These are phyloP conservation scores for Chytriomyces sp. DNA, from an alignment of 192 early-diverging fungal species.

Conservation along the genomic window DNA sequence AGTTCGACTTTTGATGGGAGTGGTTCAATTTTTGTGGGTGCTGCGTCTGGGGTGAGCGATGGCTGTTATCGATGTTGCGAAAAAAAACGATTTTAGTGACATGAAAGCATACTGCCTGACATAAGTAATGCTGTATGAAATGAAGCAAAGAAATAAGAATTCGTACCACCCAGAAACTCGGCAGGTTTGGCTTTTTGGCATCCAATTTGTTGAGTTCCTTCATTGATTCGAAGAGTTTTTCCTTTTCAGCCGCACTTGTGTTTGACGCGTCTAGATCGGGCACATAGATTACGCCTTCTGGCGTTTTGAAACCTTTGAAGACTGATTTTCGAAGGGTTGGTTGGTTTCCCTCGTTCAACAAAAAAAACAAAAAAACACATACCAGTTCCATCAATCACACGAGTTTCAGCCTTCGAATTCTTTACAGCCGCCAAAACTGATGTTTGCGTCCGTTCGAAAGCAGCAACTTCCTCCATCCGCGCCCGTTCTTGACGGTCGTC, in stretches of 20 bases:
- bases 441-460: conserved; percentile 72
- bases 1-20: conserved; percentile 60
- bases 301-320: conserved; percentile 42
- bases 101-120: no score
- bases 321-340: conserved; percentile 13
- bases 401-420: conserved; percentile 26
- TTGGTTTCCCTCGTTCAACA: no score
- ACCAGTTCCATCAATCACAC: conserved; percentile 40
- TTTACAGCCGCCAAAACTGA: conserved; percentile 33
- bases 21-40: conserved; percentile 55
- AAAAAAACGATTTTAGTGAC: not conserved
- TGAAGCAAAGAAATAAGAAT: conserved; percentile 22
- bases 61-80: conserved; percentile 52
- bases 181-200: conserved; percentile 44
- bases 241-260: conserved; percentile 13
- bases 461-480: conserved; percentile 59
- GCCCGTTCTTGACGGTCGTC: conserved; percentile 47
- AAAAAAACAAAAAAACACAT: not conserved
- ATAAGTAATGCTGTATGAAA: no score
- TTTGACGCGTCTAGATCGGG: conserved; percentile 24
- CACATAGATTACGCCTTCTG: conserved; percentile 35
- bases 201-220: conserved; percentile 19
- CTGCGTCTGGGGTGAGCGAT: conserved; percentile 70
- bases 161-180: conserved; percentile 76
- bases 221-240: conserved; percentile 24